Evolutionary conservation across 768 basidiomycete genomes (phyloP).

Genomic region (Piloderma croceum): DNA sequence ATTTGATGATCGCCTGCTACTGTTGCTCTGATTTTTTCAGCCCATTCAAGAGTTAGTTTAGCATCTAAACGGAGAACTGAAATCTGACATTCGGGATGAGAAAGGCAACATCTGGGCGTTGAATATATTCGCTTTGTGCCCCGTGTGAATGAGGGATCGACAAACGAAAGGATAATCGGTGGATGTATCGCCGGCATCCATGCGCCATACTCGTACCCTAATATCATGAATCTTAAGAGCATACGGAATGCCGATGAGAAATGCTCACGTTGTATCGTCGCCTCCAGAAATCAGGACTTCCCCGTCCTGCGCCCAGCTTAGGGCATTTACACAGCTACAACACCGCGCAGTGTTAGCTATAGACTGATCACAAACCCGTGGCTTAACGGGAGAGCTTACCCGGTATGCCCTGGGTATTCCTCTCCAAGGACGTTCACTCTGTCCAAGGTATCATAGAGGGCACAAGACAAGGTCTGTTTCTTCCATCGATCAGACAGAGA

Average conservation of each 20-base stretch:
- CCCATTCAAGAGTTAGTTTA: conserved; percentile 3
- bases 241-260: no score
- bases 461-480: conserved; percentile 10
- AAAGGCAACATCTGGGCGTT: conserved; percentile 74
- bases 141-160: conserved; percentile 66
- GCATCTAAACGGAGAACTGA: conserved; percentile 12
- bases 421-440: conserved; percentile 71
- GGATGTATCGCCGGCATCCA: conserved; percentile 40
- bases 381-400: conserved; percentile 37
- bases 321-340: conserved; percentile 67
- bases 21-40: conserved; percentile 43
- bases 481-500: no score
- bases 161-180: conserved; percentile 62
- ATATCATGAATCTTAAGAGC: no score
- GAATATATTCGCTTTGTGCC: conserved; percentile 83
- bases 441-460: conserved; percentile 37
- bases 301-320: conserved; percentile 68
- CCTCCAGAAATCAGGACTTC: conserved; percentile 63
- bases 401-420: conserved; percentile 55
- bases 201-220: conserved; percentile 76
- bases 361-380: background rate
- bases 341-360: background rate
- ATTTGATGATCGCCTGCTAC: conserved; percentile 75
- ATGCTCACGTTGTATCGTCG: conserved; percentile 63
- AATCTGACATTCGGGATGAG: conserved; percentile 68